These are phyloP conservation scores for Cyclocybe cylindracea DNA, from an alignment of 768 basidiomycete genomes.

Conservation along the genomic window DNA sequence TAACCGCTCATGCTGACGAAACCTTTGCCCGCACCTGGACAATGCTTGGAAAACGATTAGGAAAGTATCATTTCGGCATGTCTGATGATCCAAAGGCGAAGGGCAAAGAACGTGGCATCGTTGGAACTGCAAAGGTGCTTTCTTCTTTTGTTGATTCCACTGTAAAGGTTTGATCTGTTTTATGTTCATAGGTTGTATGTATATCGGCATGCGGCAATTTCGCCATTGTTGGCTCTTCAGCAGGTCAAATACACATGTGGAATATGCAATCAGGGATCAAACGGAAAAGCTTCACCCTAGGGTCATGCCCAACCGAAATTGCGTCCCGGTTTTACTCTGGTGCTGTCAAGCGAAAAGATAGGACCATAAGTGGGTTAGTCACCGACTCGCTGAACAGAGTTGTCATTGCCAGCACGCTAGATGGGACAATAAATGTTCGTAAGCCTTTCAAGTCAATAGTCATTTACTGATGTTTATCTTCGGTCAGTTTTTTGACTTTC, in stretches of 20 bases:
- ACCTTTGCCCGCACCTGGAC: constrained; percentile 86
- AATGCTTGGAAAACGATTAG: constrained; percentile 77
- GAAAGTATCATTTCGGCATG: constrained; percentile 71
- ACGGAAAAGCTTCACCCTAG: constrained; percentile 75
- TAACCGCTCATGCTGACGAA: constrained; percentile 89
- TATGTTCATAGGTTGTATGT: constrained; percentile 63
- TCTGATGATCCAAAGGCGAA: constrained; percentile 51
- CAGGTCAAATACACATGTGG: constrained; percentile 85
- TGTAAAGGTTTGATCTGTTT: background rate
- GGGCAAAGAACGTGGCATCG: constrained; percentile 38
- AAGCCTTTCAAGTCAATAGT: background rate
- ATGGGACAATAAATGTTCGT: constrained; percentile 87
- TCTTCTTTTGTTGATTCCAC: background rate
- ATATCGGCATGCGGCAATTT: constrained; percentile 97
- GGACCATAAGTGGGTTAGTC: constrained; percentile 79
- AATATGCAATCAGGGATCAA: constrained; percentile 95
- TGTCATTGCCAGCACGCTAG: constrained; percentile 83
- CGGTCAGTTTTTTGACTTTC: constrained; percentile 93
- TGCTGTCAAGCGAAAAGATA: constrained; percentile 41
- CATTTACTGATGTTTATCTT: constrained; percentile 3
- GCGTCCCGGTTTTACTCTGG: constrained; percentile 42
- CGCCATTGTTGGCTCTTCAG: constrained; percentile 81
- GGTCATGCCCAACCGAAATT: constrained; percentile 59
- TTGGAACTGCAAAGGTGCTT: constrained; percentile 73
- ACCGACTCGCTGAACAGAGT: constrained; percentile 82